Base-by-base conservation (phyloP, 371 early-diverging fungal species). In the Blyttiomyces sp. region DNA sequence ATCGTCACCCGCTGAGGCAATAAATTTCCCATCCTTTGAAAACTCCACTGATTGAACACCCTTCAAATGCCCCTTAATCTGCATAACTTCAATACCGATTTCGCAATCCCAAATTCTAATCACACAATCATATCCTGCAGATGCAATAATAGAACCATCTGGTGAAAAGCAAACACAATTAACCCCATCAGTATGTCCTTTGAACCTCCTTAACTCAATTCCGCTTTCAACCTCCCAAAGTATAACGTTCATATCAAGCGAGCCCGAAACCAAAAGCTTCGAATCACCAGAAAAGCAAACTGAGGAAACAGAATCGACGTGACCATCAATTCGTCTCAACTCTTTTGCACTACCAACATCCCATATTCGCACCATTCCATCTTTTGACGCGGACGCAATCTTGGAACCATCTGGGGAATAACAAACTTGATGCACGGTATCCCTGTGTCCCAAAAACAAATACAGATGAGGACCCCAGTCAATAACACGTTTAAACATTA, bases 241-340 rank as follows among this genome's bases (percentile, higher is more conserved):
- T 27, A 17, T n/a, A 24, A 57, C 44, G 51, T 45, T 57, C 33
- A 24, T 26, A 31, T 57, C 57, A 11, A 24, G 24, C 16, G 50
- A 51, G 30, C 59, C 59, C 16, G 59, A 59, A 31, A 53, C 59
- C 4, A 59, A 16, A 9, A 16, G 34, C 21, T 28, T 7, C 6
- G 51, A 45, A 32, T 57, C 57, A 21, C 49, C 49, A 6, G 51
- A n/a, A 24, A 57, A 57, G 7, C 51, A 13, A 6, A 48, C 57
- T 6, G 57, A 54, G n/a, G 24, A 50, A 26, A 57, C 57, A 4
- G 13, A 24, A 16, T 32, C 57, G 16, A 19, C 26, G 33, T 57
- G 57, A 19, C 57, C 52, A n/a, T 50, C 57, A n/a, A 57, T 49
- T 32, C n/a, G 26, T 28, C 49, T 21, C 6, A 57, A 17, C 16